These are phyloP conservation scores for Persicaria maculosa DNA, from an alignment of 148 eudicot species.

Conservation along the genomic window DNA sequence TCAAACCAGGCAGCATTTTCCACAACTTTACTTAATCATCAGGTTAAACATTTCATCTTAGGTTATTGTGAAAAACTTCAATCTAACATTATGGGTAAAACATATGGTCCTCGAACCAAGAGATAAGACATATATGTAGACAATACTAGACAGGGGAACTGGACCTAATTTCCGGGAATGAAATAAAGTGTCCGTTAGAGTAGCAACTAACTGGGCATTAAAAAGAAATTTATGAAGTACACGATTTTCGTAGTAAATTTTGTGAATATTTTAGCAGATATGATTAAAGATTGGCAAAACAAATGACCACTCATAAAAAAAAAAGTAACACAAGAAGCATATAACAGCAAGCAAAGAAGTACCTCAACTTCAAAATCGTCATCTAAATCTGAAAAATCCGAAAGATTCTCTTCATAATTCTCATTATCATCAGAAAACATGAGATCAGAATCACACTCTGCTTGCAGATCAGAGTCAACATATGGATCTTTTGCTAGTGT, in stretches of 20 bases:
- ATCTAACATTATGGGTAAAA: too few relatives aligned
- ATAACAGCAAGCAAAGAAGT: not conserved
- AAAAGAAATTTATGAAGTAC: not conserved
- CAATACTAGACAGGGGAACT: not conserved
- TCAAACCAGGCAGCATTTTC: not conserved
- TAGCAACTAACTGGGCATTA: not conserved
- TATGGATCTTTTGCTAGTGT: slow-evolving; percentile 26
- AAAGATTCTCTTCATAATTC: slow-evolving; percentile 41
- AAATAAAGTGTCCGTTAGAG: not conserved
- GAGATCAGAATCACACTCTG: slow-evolving; percentile 34
- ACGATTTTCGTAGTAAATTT: not conserved
- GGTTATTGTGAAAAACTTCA: not conserved
- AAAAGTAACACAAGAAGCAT: not conserved
- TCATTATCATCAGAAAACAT: slow-evolving; percentile 65
- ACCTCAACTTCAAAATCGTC: slow-evolving; percentile 48
- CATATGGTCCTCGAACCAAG: too few relatives aligned
- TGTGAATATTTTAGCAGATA: slow-evolving; percentile 5
- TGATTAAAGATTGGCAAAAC: too few relatives aligned
- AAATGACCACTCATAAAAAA: not conserved
- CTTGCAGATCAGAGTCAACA: slow-evolving; percentile 32
- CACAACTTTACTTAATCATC: not conserved
- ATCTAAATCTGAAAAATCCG: slow-evolving; percentile 44
- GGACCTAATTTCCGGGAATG: not conserved
- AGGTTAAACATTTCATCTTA: not conserved
- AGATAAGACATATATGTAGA: not conserved